phyloP scores from a whole-genome alignment of 352 stramenopile species.

The Phytophthora tubulina region DNA sequence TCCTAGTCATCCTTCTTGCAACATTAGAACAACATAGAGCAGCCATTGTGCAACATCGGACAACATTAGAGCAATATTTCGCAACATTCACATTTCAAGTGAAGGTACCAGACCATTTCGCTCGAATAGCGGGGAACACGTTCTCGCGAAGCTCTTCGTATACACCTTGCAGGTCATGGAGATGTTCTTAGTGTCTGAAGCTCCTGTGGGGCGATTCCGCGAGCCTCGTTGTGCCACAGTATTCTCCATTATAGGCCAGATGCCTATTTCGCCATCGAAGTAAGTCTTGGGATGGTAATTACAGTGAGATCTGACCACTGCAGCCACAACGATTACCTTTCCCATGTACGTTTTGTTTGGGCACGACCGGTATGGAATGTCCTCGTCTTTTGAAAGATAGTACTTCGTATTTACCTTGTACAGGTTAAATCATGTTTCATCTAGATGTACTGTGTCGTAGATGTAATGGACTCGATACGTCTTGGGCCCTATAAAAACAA shows the following conservation, averaged over 20 bases:
- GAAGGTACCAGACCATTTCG: background rate
- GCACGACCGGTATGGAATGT: slow-evolving; percentile 5
- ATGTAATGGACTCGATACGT: slow-evolving; percentile 22
- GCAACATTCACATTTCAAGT: background rate
- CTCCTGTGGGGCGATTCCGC: background rate
- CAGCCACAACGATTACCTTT: slow-evolving; percentile 27
- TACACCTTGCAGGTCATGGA: background rate
- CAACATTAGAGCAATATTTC: background rate
- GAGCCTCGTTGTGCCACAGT: background rate
- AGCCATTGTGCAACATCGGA: background rate
- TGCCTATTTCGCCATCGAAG: slow-evolving; percentile 31
- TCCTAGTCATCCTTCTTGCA: background rate
- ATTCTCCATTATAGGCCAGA: slow-evolving; percentile 21
- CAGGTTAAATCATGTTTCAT: slow-evolving; percentile 39
- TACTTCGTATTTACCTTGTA: slow-evolving; percentile 10
- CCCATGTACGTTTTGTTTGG: slow-evolving; percentile 16
- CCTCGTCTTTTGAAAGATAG: slow-evolving; percentile 12
- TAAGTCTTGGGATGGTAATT: slow-evolving; percentile 7
- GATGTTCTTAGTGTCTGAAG: background rate
- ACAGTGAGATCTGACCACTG: slow-evolving; percentile 15
- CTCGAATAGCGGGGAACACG: slow-evolving; percentile 16
- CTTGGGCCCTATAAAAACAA: background rate
- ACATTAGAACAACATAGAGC: background rate
- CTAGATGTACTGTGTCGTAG: slow-evolving; percentile 20
- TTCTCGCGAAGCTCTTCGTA: slow-evolving; percentile 4